Base-by-base conservation (phyloP, 2,329 filamentous ascomycete genomes). In the Colletotrichum euphorbiae region DNA sequence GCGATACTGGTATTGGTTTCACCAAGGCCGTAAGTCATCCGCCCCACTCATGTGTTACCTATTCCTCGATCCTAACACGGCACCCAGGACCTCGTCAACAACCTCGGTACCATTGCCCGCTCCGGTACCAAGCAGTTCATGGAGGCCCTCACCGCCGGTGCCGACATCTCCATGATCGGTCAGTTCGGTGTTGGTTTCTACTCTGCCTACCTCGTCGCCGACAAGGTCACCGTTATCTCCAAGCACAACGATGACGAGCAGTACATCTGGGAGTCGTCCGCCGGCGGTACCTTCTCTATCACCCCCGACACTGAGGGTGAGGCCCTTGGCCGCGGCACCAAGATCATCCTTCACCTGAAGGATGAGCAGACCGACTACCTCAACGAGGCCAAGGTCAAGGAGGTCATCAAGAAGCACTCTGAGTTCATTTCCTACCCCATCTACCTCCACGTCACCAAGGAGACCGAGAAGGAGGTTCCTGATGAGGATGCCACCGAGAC, bases 121-220 rank as follows among this genome's bases (percentile, higher is more conserved):
- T 99, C 96, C 71, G 96, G 96, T 74, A 99, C 96, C 84, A 99
- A 99, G 91, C 96, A 98, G 87, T 99, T 99, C 86, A 99, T 99
- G 96, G 96, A 99, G 89, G 96, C 96, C 72, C 90, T 99, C 76
- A 95, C 94, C 76, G 96, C 96, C 74, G 96, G 96, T 87, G 96
- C 96, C 81, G 96, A 99, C 84, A 96, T 99, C 75, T 98, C 96
- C 85, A 98, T 99, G 96, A 99, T 99, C 82, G 96, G 96, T 80
- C 96, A 99, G 87, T 99, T 99, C 83, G 96, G 96, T 97, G 96
- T 99, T 78, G 96, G 96, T 92, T 99, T 99, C 93, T 99, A 99
- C 91, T 98, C 96, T 71, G 96, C 96, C 80, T 99, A 99, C 90
- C 94, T 99, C 69, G 96, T 99, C 75, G 96, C 96, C 81, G 96